Evolutionary conservation across 441 rosid species (phyloP).

Genomic region (Gossypium laxum): DNA sequence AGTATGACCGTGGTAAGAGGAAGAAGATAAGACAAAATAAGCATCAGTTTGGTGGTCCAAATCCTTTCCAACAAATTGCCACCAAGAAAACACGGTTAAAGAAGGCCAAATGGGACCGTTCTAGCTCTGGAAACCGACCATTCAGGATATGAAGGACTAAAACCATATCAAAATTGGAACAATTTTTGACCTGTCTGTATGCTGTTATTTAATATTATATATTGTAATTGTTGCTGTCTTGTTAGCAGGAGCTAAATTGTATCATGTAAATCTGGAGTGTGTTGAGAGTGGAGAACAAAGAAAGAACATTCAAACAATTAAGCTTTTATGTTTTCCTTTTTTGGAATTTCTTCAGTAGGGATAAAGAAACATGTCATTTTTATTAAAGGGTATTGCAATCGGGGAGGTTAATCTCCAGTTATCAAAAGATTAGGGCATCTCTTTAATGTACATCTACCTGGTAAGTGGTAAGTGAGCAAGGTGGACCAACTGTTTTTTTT

Average conservation of each 20-base stretch:
- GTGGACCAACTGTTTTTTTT: too few species aligned
- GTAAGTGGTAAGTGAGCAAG: too few species aligned
- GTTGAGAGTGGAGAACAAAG: background rate
- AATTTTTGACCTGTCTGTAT: constrained; percentile 14
- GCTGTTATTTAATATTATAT: background rate
- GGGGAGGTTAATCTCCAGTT: background rate
- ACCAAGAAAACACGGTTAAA: constrained; percentile 30
- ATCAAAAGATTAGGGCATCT: too few species aligned
- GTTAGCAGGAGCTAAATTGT: background rate
- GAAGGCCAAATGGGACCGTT: constrained; percentile 36
- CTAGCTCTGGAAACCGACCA: constrained; percentile 41
- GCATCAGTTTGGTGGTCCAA: constrained; percentile 44
- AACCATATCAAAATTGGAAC: background rate
- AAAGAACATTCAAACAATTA: background rate
- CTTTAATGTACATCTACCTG: too few species aligned
- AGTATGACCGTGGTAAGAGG: constrained; percentile 78
- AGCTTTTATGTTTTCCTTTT: background rate
- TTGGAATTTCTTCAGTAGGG: background rate
- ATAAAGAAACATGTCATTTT: background rate
- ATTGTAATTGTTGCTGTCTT: background rate
- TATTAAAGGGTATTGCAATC: background rate
- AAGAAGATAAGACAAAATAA: constrained; percentile 50
- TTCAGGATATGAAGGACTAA: constrained; percentile 53
- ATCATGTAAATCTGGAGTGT: background rate
- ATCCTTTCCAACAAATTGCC: constrained; percentile 65